These are phyloP conservation scores for Quercus gilva DNA, from an alignment of 306 rosid genomes.

Conservation along the genomic window DNA sequence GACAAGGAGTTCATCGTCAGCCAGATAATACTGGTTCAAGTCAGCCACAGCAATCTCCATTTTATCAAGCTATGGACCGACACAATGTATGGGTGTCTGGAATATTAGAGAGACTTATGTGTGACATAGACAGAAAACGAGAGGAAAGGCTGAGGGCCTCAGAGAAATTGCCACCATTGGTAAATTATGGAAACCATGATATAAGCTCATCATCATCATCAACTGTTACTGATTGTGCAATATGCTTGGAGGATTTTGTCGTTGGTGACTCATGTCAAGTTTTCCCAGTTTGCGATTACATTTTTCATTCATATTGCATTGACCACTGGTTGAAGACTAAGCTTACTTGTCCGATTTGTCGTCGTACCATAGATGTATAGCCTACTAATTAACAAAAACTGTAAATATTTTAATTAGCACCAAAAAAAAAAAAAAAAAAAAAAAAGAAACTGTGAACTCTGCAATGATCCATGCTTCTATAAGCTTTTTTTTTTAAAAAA, in stretches of 20 bases:
- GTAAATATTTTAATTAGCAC: neutral
- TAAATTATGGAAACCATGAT: slow-evolving; percentile 30
- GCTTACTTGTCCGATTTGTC: slow-evolving; percentile 8
- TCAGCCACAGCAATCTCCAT: neutral
- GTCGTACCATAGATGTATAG: neutral
- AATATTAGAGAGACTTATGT: slow-evolving; percentile 6
- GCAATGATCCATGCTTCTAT: no score
- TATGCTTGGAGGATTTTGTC: slow-evolving; percentile 1
- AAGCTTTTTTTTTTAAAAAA: no score
- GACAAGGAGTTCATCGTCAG: neutral
- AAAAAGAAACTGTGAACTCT: no score
- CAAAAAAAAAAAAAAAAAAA: neutral
- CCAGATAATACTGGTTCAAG: neutral
- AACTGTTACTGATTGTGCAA: neutral
- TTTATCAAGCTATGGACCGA: slow-evolving; percentile 8
- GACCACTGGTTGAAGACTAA: neutral
- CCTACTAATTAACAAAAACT: no score
- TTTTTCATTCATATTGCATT: slow-evolving; percentile 3
- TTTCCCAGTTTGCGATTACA: slow-evolving; percentile 9
- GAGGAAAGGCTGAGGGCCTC: slow-evolving; percentile 39
- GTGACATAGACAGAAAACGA: slow-evolving; percentile 21
- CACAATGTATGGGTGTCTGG: slow-evolving; percentile 24
- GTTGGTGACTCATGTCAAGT: neutral
- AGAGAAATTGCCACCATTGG: slow-evolving; percentile 49
- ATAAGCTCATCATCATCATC: neutral